Evolutionary conservation across 73 alveolate genomes (phyloP), one percentile per base, ranked within the genome.

Genomic region (Loxodes magnus): DNA sequence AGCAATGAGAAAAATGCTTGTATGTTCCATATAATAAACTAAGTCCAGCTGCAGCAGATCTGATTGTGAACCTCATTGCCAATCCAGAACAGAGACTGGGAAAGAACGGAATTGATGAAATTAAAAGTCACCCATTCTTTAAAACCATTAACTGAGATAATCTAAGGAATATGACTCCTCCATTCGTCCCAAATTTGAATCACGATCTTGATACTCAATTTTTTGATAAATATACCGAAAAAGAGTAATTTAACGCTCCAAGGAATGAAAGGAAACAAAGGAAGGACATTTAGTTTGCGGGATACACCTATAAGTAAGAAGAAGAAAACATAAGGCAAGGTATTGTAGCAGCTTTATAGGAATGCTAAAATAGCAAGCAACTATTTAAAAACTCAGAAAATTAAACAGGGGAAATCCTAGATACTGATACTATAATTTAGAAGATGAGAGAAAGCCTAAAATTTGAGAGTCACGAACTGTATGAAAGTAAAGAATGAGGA

Each of bases 71-170:
- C 49, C 54, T 84, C 41, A 84, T 84, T 30, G 79, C 82, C 55
- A 79, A 79, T 64, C 36, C 88, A 0, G 54, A 59, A 43, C 72
- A 57, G 28, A 67, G 96, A 54, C 55, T 79, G 28, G 93, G 95
- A 44, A 62, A 60, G 6, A 71, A 49, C 41, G 93, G 96, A 6
- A 82, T 75, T 20, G 81, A 79, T 14, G 96, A 84, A 64, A 83
- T 88, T 23, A 88, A 75, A 48, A 84, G 82, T 17, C 97, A 88
- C 70, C 97, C 97, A 12, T 88, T 84, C 67, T 88, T 88, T 64
- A 62, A 74, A 41, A 90, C 87, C 1, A 49, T 84, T 19, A 88
- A 84, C 56, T 84, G 96, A 93, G 79, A 84, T 35, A 79, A 76
- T 53, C 51, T 84, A 24, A 79, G 96, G 66, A 56, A 69, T 12